A percentile compares a stretch with the other conserved stretches of the same genome.
These are phyloP conservation scores for Cicer yamashitae DNA, from an alignment of 306 rosid genomes.

Conservation along the genomic window DNA sequence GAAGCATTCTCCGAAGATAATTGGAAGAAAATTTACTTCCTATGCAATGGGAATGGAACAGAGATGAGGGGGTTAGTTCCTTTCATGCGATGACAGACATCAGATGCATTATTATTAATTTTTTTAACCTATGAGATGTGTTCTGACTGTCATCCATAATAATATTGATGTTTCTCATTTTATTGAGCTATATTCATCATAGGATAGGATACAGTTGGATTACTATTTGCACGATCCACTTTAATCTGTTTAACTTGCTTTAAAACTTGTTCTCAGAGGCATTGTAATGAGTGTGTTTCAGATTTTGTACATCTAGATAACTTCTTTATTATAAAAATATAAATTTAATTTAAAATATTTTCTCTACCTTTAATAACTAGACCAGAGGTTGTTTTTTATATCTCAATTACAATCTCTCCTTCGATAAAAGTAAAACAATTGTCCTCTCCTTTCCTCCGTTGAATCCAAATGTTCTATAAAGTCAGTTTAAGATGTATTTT, in stretches of 20 bases:
- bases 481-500: background rate
- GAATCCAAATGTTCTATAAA: background rate
- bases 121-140: slow-evolving; percentile 17
- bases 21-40: slow-evolving; percentile 85
- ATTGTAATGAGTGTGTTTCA: slow-evolving; percentile 33
- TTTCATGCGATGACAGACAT: slow-evolving; percentile 64
- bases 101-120: slow-evolving; percentile 12
- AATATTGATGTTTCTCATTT: slow-evolving; percentile 32
- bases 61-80: slow-evolving; percentile 87
- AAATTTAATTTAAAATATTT: background rate
- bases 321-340: background rate
- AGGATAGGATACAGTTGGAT: slow-evolving; percentile 40
- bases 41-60: slow-evolving; percentile 88
- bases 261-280: slow-evolving; percentile 22
- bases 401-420: background rate
- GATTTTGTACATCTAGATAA: background rate
- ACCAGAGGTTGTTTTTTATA: background rate
- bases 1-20: slow-evolving; percentile 85
- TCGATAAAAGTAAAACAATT: background rate
- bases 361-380: background rate
- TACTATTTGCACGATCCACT: slow-evolving; percentile 38
- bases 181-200: slow-evolving; percentile 26
- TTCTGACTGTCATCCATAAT: slow-evolving; percentile 27
- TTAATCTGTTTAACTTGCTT: slow-evolving; percentile 29
- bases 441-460: background rate